Percentiles rank a stretch among this genome's conserved stretches.
Evolutionary conservation across 345 rosid genomes (phyloP).

Genomic region (Ailanthus altissimus): DNA sequence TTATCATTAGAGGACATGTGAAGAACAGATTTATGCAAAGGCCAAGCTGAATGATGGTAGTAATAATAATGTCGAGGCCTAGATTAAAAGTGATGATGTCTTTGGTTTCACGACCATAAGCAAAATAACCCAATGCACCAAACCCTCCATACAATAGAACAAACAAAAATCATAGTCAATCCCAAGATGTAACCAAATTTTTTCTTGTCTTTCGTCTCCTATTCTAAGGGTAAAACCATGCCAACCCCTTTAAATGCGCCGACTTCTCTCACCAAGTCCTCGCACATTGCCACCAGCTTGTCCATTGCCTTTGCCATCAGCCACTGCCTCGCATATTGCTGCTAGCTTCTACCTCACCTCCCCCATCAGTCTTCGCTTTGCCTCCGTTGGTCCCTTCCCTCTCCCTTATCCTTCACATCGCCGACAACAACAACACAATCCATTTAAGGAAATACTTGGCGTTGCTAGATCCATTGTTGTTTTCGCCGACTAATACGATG

Average conservation of each 20-base stretch:
- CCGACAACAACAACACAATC: too few species aligned
- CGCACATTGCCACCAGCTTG: too few species aligned
- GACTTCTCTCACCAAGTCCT: too few species aligned
- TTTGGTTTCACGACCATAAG: conserved; percentile 65
- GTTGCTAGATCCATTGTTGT: too few species aligned
- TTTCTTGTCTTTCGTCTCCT: conserved; percentile 59
- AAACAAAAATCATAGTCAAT: conserved; percentile 55
- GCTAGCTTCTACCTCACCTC: too few species aligned
- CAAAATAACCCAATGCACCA: conserved; percentile 76
- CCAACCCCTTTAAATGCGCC: conserved; percentile 80
- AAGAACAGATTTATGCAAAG: conserved; percentile 82
- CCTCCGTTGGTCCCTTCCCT: too few species aligned
- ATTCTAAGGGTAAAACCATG: conserved; percentile 74
- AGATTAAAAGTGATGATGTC: conserved; percentile 82
- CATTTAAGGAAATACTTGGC: too few species aligned
- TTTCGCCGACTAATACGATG: too few species aligned
- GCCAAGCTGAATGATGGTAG: conserved; percentile 69
- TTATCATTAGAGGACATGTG: conserved; percentile 92
- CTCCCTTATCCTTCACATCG: too few species aligned
- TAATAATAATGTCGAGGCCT: conserved; percentile 61
- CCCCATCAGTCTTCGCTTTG: too few species aligned
- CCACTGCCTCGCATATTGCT: too few species aligned
- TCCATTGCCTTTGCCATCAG: too few species aligned
- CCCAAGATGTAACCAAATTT: conserved; percentile 60
- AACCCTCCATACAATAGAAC: conserved; percentile 62